phyloP scores from a whole-genome alignment of 306 rosid species.

The Inga oerstediana region DNA sequence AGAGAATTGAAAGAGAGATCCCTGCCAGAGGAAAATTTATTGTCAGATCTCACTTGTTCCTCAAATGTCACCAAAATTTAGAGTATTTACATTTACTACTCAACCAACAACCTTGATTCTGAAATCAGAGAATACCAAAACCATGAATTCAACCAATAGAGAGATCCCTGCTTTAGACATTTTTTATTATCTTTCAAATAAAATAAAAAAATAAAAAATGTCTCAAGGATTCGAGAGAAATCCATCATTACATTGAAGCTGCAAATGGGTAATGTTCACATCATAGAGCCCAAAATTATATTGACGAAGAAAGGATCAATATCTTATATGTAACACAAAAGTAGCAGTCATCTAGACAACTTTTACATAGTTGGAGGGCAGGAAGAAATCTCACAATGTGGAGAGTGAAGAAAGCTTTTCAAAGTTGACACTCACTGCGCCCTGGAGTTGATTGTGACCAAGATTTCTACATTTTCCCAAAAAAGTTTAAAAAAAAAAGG shows the following conservation, averaged over 20 bases:
- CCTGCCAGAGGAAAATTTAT: slow-evolving; percentile 56
- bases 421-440: slow-evolving; percentile 61
- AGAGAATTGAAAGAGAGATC: slow-evolving; percentile 84
- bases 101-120: not conserved
- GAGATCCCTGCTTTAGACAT: too few relatives aligned
- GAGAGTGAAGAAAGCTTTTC: slow-evolving; percentile 70
- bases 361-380: slow-evolving; percentile 26
- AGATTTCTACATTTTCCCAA: slow-evolving; percentile 59
- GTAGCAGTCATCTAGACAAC: slow-evolving; percentile 30
- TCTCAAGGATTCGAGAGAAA: slow-evolving; percentile 22
- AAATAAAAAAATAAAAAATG: slow-evolving; percentile 3
- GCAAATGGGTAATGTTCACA: not conserved
- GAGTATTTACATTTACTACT: not conserved
- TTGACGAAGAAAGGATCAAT: slow-evolving; percentile 14
- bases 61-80: slow-evolving; percentile 21
- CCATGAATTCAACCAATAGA: not conserved
- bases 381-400: slow-evolving; percentile 67
- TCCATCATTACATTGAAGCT: not conserved
- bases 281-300: not conserved
- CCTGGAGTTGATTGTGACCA: slow-evolving; percentile 88
- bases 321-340: slow-evolving; percentile 21
- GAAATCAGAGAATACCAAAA: not conserved
- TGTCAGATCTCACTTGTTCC: slow-evolving; percentile 14
- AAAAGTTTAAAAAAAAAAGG: not conserved
- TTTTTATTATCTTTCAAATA: not conserved